Evolutionary conservation across 164 flowering plant species (phyloP), one percentile per base, ranked within the genome.

Genomic region (Magnolia changhungtana): DNA sequence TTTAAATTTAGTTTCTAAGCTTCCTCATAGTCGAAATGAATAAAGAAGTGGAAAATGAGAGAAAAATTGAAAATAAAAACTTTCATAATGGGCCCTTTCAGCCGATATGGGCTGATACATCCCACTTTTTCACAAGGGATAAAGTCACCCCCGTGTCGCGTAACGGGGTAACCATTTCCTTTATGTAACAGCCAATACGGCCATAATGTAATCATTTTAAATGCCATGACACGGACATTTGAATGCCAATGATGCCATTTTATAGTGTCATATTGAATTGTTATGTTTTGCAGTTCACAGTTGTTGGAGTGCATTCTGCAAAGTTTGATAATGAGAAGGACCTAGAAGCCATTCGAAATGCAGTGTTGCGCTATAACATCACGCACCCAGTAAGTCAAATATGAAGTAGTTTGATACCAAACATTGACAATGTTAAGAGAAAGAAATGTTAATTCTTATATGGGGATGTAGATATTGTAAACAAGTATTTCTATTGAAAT

Each of bases 291-390:
- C 91, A 96, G 99, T 91, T 96, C 76, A 83, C 86, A 65, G 98
- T 96, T 77, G 87, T 96, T 75, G 99, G 99, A 69, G 99, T 96
- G 59, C 99, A 96, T 82, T 96, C 99, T 71, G 99, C 99, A 29
- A 96, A 96, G 81, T 96, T 96, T 80, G 98, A 96, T 73, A 96
- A 93, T 79, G 98, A 96, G 87, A 96, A 91, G 83, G 98, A 96
- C 85, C 84, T 89, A 58, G 96, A 91, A 81, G 99, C 99, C 67
- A 96, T 96, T 72, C 95, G 93, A 50, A 93, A 86, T 88, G 99
- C 98, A 74, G 97, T 96, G 18, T 76, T 96, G 77, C 92, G 98
- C 70, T 93, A 96, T 87, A 83, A 83, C 70, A 87, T 96, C 78
- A 80, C 87, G 73, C 99, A 96, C 72, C 98, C 99, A 18, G 99